Evolutionary conservation across 73 alveolate species (phyloP), one percentile per base, ranked within the genome.

Genomic region (Blepharisma japonicum): DNA sequence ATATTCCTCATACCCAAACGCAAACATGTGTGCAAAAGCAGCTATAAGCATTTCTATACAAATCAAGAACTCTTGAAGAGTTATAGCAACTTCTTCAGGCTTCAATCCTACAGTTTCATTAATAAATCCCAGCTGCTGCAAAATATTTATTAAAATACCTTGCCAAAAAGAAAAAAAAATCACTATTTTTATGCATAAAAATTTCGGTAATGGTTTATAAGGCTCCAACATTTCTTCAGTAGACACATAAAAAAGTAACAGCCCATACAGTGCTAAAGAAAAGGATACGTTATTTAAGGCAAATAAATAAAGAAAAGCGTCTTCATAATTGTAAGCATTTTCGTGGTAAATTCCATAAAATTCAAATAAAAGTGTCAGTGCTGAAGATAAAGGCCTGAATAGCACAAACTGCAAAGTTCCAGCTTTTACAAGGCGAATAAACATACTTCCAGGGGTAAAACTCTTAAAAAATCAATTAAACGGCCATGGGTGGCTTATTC

Each of bases 401-500:
- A 88, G 74, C 6, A 88, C 95, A 70, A 88, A 88, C 55, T 88
- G 76, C 7, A 88, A 83, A 11, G 77, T 87, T n/a, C 92, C 95
- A 47, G 78, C 71, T 70, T 84, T 84, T 54, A 88, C 84, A 42
- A 74, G 79, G 45, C 84, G 42, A 80, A 79, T 54, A 81, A 87
- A 87, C 7, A 56, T 79, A 78, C 86, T 79, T 54, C 86, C 88
- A 38, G 91, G 81, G 51, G 46, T n/a, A 20, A 87, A 47, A 9
- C 88, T 86, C 55, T 79, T 87, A 67, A 70, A 53, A 23, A 45
- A 70, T 7, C 74, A 71, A 70, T 87, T 85, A 14, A 84, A 76
- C 6, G 94, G 94, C 91, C 94, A 87, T 20, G 94, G 94, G 32
- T 84, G 82, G 49, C 77, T 79, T 6, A 87, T 84, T 54, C 88